These are phyloP conservation scores for Sugiyamaella neomexicana DNA, from an alignment of 1,139 yeast genomes.

Conservation along the genomic window DNA sequence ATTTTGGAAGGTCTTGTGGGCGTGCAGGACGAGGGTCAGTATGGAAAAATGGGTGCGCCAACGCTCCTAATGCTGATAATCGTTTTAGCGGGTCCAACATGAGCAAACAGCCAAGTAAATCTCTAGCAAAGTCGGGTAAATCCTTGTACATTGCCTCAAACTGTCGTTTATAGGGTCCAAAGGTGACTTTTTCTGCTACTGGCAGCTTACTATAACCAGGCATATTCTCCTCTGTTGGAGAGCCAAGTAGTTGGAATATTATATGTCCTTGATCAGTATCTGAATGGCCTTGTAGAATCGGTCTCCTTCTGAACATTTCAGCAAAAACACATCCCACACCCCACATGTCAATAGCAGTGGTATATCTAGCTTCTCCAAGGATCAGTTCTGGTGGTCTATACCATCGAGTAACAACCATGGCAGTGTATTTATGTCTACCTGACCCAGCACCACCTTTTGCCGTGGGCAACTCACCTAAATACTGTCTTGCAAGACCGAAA, in stretches of 20 bases:
- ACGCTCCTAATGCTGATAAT: constrained; percentile 75
- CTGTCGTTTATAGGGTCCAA: constrained; percentile 52
- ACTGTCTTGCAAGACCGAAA: constrained; percentile 85
- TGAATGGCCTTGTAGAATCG: constrained; percentile 80
- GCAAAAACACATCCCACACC: constrained; percentile 97
- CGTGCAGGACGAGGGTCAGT: constrained; percentile 62
- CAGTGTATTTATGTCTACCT: constrained; percentile 69
- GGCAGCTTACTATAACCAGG: constrained; percentile 66
- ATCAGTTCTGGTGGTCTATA: constrained; percentile 93
- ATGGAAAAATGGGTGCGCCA: constrained; percentile 66
- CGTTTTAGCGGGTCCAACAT: constrained; percentile 66
- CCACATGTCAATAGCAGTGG: constrained; percentile 96
- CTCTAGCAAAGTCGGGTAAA: constrained; percentile 38
- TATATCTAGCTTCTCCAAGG: constrained; percentile 79
- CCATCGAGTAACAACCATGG: constrained; percentile 95
- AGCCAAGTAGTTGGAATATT: constrained; percentile 78
- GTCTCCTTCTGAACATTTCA: constrained; percentile 77
- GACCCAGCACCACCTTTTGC: constrained; percentile 58
- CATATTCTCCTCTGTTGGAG: constrained; percentile 68
- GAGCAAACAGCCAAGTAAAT: constrained; percentile 37
- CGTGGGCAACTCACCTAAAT: constrained; percentile 69
- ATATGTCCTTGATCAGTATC: constrained; percentile 90
- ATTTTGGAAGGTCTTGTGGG: constrained; percentile 59
- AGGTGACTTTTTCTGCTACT: constrained; percentile 47
- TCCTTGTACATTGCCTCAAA: constrained; percentile 52